phyloP scores from a whole-genome alignment of 306 rosid genomes.

The Lathyrus tuberosus region DNA sequence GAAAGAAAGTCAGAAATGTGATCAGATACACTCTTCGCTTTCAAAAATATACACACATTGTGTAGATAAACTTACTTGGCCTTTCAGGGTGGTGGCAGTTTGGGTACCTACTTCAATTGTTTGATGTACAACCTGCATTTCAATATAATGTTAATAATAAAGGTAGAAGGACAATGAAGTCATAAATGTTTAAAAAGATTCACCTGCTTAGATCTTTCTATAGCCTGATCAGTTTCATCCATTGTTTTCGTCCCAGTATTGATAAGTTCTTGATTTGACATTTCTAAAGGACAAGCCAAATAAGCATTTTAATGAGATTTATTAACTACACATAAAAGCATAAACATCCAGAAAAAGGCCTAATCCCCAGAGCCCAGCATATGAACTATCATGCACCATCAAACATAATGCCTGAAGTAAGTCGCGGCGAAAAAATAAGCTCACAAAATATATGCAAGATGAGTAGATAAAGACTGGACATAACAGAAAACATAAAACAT shows the following conservation, averaged over 20 bases:
- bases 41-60: conserved; percentile 14
- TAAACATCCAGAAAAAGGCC: conserved; percentile 21
- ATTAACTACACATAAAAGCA: conserved; percentile 12
- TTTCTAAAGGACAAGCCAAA: conserved; percentile 59
- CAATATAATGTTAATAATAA: conserved; percentile 32
- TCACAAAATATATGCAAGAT: not conserved
- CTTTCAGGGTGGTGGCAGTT: conserved; percentile 84
- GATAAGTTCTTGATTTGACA: conserved; percentile 95
- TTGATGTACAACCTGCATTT: conserved; percentile 78
- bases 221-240: conserved; percentile 97
- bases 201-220: conserved; percentile 86
- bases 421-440: conserved; percentile 22
- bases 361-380: conserved; percentile 14
- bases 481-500: not conserved
- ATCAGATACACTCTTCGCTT: conserved; percentile 27
- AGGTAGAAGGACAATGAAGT: conserved; percentile 24
- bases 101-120: conserved; percentile 95
- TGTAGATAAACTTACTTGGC: conserved; percentile 69
- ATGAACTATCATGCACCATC: conserved; percentile 14
- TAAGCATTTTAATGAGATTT: conserved; percentile 30
- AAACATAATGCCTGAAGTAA: conserved; percentile 19
- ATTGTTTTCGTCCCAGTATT: conserved; percentile 76
- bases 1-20: conserved; percentile 37
- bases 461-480: conserved; percentile 11
- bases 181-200: conserved; percentile 26